Percentiles rank a stretch among this genome's conserved stretches.
Conservation (phyloP, 169 alveolate genomes). For the Cryptosporidium ubiquitum region DNA sequence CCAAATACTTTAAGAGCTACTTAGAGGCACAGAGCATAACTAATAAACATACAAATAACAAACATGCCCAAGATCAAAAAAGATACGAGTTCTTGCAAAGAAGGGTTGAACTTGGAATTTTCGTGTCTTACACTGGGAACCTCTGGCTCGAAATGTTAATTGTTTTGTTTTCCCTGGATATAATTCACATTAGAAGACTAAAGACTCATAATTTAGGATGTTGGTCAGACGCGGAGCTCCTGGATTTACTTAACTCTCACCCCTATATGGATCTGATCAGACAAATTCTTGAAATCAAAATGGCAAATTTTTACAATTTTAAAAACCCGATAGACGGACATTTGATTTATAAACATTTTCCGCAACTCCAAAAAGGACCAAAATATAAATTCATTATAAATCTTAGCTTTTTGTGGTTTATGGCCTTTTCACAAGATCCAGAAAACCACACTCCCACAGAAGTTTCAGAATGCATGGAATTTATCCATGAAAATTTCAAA, state of each 20-base stretch:
- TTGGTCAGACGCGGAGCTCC: slow-evolving; percentile 39
- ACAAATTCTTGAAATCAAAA: slow-evolving; percentile 8
- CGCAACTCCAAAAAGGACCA: slow-evolving; percentile 56
- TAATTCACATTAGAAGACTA: background rate
- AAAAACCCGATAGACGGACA: slow-evolving; percentile 45
- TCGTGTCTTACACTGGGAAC: slow-evolving; percentile 23
- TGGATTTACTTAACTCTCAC: slow-evolving; percentile 2
- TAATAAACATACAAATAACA: background rate
- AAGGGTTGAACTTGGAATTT: slow-evolving; percentile 50
- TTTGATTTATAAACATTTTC: slow-evolving; percentile 4
- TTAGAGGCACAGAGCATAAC: background rate
- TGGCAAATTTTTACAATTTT: slow-evolving; percentile 12
- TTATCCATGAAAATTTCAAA: background rate
- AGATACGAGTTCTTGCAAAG: background rate
- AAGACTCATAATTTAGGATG: background rate
- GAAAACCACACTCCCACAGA: background rate
- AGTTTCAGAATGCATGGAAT: slow-evolving; percentile 13
- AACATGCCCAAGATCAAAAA: background rate
- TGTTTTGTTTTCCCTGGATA: slow-evolving; percentile 17
- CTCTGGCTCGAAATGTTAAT: slow-evolving; percentile 56
- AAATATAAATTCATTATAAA: slow-evolving; percentile 33
- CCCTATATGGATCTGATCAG: slow-evolving; percentile 3
- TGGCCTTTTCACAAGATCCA: slow-evolving; percentile 43
- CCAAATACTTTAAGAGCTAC: background rate
- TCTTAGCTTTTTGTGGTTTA: slow-evolving; percentile 18